These are phyloP conservation scores for Neurospora sp. DNA, from an alignment of 495 filamentous ascomycete species.

Conservation along the genomic window DNA sequence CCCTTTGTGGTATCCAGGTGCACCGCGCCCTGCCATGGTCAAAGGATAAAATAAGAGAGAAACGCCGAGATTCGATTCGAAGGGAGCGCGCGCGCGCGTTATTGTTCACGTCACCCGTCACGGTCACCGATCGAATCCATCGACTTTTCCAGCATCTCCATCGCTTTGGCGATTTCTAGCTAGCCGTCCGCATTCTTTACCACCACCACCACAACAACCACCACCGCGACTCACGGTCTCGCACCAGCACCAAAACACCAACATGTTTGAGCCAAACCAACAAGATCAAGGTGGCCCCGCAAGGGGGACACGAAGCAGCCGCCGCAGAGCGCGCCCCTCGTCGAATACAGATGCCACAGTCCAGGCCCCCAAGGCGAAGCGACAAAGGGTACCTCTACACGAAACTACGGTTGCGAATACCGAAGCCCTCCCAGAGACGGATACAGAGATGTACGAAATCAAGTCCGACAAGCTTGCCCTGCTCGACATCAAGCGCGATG, in stretches of 20 bases:
- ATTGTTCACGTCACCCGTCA: neutral
- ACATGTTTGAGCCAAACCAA: slow-evolving; percentile 1
- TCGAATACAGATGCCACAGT: slow-evolving; percentile 51
- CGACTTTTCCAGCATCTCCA: neutral
- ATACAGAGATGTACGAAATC: slow-evolving; percentile 38
- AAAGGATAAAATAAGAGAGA: neutral
- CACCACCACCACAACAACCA: slow-evolving; percentile 1
- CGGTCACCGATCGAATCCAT: slow-evolving; percentile 4
- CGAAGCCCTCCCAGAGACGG: slow-evolving; percentile 36
- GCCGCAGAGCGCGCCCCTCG: slow-evolving; percentile 56
- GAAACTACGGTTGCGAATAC: slow-evolving; percentile 42
- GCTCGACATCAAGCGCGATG: slow-evolving; percentile 33
- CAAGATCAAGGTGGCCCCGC: slow-evolving; percentile 30
- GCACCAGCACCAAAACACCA: slow-evolving; percentile 2
- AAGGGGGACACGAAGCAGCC: slow-evolving; percentile 46
- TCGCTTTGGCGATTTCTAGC: slow-evolving; percentile 1
- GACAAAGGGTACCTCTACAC: slow-evolving; percentile 53
- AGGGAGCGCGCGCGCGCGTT: neutral
- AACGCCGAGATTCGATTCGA: neutral
- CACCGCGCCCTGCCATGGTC: neutral
- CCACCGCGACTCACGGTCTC: neutral
- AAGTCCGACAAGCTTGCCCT: slow-evolving; percentile 34
- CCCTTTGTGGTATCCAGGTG: neutral
- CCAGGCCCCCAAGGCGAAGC: slow-evolving; percentile 59
- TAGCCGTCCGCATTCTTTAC: neutral